Conservation (phyloP, 208 protist species). For the Blechomonas ayalai region DNA sequence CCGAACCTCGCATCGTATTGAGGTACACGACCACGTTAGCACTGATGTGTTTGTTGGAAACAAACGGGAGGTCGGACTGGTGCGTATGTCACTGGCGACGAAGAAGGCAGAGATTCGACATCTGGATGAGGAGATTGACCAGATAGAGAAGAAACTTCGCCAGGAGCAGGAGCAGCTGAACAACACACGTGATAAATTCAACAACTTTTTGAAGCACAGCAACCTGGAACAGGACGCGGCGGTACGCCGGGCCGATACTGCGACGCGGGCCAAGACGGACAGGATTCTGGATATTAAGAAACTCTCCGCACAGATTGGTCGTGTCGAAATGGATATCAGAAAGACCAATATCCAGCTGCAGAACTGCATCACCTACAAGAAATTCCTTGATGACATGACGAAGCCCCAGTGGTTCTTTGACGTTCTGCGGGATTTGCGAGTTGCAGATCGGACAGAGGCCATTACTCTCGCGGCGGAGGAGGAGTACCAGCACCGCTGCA, state of each 20-base stretch:
- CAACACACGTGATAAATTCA: slow-evolving; percentile 90
- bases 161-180: slow-evolving; percentile 92
- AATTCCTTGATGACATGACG: slow-evolving; percentile 89
- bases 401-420: slow-evolving; percentile 82
- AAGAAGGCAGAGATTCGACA: slow-evolving; percentile 92
- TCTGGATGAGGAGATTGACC: slow-evolving; percentile 90
- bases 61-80: slow-evolving; percentile 94
- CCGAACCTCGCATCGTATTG: too few species aligned
- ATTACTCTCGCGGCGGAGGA: slow-evolving; percentile 56
- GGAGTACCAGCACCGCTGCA: slow-evolving; percentile 21
- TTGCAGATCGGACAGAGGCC: slow-evolving; percentile 47
- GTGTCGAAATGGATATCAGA: slow-evolving; percentile 83
- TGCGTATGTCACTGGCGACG: slow-evolving; percentile 91
- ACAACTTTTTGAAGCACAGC: slow-evolving; percentile 93
- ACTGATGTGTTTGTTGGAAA: slow-evolving; percentile 90
- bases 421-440: slow-evolving; percentile 52
- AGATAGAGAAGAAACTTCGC: slow-evolving; percentile 83
- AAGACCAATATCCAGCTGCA: slow-evolving; percentile 90
- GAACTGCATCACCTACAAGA: slow-evolving; percentile 88
- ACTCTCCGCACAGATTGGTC: slow-evolving; percentile 85
- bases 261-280: slow-evolving; percentile 89
- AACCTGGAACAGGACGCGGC: slow-evolving; percentile 93
- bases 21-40: slow-evolving; percentile 73
- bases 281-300: slow-evolving; percentile 95
- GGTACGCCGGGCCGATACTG: slow-evolving; percentile 88